Percentiles rank a stretch among this genome's conserved stretches.
phyloP scores from a whole-genome alignment of 306 rosid species.

The Corylus avellana region DNA sequence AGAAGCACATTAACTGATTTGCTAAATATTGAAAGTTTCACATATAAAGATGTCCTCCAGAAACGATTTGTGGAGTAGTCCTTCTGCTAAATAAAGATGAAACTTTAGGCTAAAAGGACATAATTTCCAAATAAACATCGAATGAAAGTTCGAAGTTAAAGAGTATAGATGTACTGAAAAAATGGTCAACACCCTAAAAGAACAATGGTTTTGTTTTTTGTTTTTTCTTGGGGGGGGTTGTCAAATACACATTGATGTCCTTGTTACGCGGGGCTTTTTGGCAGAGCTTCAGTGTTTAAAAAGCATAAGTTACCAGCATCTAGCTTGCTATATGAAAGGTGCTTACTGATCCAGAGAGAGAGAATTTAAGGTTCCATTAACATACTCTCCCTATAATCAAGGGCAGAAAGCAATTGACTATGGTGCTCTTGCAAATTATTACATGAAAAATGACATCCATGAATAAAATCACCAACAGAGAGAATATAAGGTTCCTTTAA shows the following conservation, averaged over 20 bases:
- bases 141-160: not conserved
- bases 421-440: not conserved
- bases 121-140: not conserved
- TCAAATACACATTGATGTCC: not conserved
- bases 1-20: not conserved
- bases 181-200: not conserved
- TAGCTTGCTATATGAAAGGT: not conserved
- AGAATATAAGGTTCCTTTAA: no score
- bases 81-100: not conserved
- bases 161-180: not conserved
- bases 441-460: not conserved
- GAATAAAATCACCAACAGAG: no score
- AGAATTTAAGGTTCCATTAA: slow-evolving; percentile 3
- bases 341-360: not conserved
- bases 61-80: not conserved
- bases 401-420: not conserved
- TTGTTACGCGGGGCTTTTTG: not conserved
- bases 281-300: not conserved
- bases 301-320: not conserved
- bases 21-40: not conserved
- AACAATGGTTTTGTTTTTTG: not conserved
- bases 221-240: no score
- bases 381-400: not conserved
- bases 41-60: not conserved
- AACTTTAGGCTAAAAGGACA: not conserved